Conservation (phyloP, 2,329 filamentous ascomycete species). For the Aureobasidium leucospermi region DNA sequence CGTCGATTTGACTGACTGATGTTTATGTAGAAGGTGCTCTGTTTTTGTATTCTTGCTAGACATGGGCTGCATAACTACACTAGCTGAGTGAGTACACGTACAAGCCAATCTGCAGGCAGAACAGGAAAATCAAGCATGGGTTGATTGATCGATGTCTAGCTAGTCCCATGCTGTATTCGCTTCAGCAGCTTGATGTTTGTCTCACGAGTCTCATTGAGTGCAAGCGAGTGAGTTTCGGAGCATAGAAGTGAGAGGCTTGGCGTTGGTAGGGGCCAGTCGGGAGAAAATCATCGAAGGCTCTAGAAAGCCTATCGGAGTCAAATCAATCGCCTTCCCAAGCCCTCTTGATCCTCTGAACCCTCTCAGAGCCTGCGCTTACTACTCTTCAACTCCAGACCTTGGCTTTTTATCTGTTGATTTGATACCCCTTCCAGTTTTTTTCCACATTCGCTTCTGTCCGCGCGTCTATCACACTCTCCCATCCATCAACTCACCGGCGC, state of each 20-base stretch:
- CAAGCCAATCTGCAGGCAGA: no score
- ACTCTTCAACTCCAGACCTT: slow-evolving; percentile 6
- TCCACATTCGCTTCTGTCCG: background rate
- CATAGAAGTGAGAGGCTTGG: background rate
- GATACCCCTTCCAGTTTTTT: slow-evolving; percentile 9
- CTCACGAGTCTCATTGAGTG: background rate
- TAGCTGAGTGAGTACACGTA: no score
- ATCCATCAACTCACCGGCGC: slow-evolving; percentile 27
- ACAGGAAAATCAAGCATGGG: no score
- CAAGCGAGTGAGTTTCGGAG: background rate
- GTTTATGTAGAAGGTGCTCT: no score
- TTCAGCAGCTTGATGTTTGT: background rate
- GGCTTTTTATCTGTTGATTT: slow-evolving; percentile 11
- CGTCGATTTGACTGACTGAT: no score
- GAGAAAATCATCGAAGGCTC: slow-evolving; percentile 11
- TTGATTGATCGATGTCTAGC: no score
- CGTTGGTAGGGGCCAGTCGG: background rate
- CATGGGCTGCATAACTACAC: no score
- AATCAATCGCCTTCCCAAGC: slow-evolving; percentile 9
- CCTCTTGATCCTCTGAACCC: background rate
- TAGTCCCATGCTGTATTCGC: no score
- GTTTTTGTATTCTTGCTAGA: background rate
- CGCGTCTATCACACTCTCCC: background rate
- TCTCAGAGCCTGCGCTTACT: slow-evolving; percentile 12
- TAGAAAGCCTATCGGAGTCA: slow-evolving; percentile 6